Conservation (phyloP, 257 asterid species). For the Solanum verrucosum region DNA sequence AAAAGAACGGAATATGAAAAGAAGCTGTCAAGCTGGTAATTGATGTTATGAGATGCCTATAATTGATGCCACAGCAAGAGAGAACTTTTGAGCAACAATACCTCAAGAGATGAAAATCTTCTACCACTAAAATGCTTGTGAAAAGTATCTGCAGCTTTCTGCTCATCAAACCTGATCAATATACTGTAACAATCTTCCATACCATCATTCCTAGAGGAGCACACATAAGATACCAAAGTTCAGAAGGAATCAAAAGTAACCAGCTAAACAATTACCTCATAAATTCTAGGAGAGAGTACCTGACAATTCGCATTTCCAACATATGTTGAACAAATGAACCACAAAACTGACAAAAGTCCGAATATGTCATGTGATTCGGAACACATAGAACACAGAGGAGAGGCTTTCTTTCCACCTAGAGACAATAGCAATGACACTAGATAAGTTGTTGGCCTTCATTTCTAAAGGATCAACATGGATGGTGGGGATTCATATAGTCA, state of each 20-base stretch:
- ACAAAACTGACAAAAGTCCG: slow-evolving; percentile 91
- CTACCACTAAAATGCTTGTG: slow-evolving; percentile 64
- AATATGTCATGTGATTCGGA: slow-evolving; percentile 93
- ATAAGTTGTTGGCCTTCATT: neutral
- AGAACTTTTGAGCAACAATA: slow-evolving; percentile 9
- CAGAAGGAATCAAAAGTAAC: neutral
- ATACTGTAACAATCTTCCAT: slow-evolving; percentile 71
- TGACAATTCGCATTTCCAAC: slow-evolving; percentile 86
- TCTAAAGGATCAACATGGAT: neutral
- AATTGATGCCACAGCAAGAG: neutral
- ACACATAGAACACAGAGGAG: slow-evolving; percentile 86
- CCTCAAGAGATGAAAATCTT: slow-evolving; percentile 86
- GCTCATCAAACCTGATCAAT: slow-evolving; percentile 71
- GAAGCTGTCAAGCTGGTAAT: neutral
- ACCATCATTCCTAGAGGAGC: slow-evolving; percentile 60
- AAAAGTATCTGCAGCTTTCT: slow-evolving; percentile 69
- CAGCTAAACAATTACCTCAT: neutral
- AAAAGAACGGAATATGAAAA: neutral
- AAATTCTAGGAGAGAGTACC: slow-evolving; percentile 31
- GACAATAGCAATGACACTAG: neutral
- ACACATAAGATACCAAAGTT: slow-evolving; percentile 6
- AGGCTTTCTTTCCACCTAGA: slow-evolving; percentile 73
- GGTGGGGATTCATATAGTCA: neutral
- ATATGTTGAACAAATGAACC: slow-evolving; percentile 81
- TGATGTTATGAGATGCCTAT: neutral